Base-by-base conservation (phyloP, 169 alveolate genomes). In the Plasmodium malariae region DNA sequence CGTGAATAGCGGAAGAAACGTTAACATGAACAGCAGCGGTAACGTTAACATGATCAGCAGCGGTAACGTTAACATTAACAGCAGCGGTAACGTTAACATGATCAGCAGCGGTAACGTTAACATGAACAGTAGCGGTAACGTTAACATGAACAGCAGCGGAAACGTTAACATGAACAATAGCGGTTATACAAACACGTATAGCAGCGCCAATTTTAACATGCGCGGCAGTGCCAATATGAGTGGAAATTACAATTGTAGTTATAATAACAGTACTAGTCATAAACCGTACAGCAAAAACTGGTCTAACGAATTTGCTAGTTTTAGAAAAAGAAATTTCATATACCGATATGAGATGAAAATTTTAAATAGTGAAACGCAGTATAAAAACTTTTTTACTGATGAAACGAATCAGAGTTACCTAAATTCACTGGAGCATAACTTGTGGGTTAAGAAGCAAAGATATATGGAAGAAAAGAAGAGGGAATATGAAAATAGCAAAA, bases 361-460 rank as follows among this genome's bases (percentile, higher is more conserved):
- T 1, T 43, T 78, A 14, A 78, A 78, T 63, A 62, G 48, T 24
- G 89, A 78, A 9, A 62, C 76, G 12, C 89, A 78, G 26, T 78
- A 78, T 78, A 24, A 24, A 48, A 60, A 78, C 32, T 62, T 78
- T 6, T 55, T 78, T 26, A 26, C 59, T 0, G 89, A 55, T 26
- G 70, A 43, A 14, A 48, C 78, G 11, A 36, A 78, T 54, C 74
- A 48, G 19, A 28, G 68, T 37, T 78, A 78, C 54, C 14, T 62
- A 19, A 78, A 78, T 48, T 78, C 89, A 0, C 9, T 78, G 1
- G 89, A 78, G 12, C 89, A 78, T 54, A 78, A 78, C 11, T 45
- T 78, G 34, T 78, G 89, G 89, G 19, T 78, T 14, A 78, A 63
- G 26, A 78, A 68, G 24, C 26, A 78, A 12, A 48, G 51, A 2